Base-by-base conservation (phyloP, 176 grass and related monocot genomes). In the Oryza meridionalis region DNA sequence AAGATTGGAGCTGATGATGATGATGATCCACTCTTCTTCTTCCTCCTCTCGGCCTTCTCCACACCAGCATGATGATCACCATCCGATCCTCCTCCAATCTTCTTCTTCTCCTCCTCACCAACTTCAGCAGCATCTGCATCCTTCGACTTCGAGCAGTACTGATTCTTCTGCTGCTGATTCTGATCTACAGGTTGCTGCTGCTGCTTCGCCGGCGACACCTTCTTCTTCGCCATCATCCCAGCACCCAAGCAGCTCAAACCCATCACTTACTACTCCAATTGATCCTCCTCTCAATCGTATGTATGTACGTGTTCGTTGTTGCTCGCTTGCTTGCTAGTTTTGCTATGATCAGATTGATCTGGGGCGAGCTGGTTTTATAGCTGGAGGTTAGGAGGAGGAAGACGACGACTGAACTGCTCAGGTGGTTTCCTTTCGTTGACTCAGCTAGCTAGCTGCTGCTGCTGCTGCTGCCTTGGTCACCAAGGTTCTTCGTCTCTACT, bases 11-110 rank as follows among this genome's bases (percentile, higher is more conserved):
- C 51, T 40, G 38, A 40, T 45, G 38, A 40, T 40, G 38, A 40
- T 45, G 38, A 40, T 45, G 50, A 67, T 35, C 74, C 69, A 1
- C 70, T 50, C 72, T 63, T 82, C 83, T 85, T 82, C 83, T 85
- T 72, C 14, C 0, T 6, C 67, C 6, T 2, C 51, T 55, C 51
- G 16, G 49, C 25, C 53, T 71, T 21, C 2, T 7, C 31, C 8
- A 9, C 45, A 70, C 29, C 29, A 31, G 29, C 29, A 31, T 31
- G 29, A 31, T 62, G 50, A 49, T 68, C 17, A 25, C 1, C 26
- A 10, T 78, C 85, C 61, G 15, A 4, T 55, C 40, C 70, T 55
- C 40, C 70, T 72, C 40, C 11, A 11, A 46, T 76, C 71, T 17
- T 53, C 66, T 17, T 53, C 66, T 49, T 61, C 85, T 82, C 44